phyloP scores from a whole-genome alignment of 2,329 filamentous ascomycete species.

The Diaporthe citri region DNA sequence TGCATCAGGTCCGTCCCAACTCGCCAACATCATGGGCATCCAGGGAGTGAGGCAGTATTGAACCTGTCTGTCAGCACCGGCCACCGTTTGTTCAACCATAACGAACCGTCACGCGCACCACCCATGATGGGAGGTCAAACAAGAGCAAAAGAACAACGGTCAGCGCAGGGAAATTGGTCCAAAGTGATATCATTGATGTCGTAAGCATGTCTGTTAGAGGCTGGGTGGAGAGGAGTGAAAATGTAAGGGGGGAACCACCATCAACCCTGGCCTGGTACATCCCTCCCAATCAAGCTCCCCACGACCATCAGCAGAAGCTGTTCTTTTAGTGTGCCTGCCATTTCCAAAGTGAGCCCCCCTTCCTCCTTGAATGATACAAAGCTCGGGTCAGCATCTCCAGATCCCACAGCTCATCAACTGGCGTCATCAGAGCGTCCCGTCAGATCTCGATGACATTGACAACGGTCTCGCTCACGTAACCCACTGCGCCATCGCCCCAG shows the following conservation, averaged over 20 bases:
- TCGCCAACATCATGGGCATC: neutral
- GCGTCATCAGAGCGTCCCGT: neutral
- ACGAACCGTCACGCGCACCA: neutral
- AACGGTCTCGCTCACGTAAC: slow-evolving; percentile 33
- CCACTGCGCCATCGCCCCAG: slow-evolving; percentile 52
- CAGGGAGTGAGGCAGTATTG: neutral
- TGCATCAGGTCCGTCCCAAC: neutral
- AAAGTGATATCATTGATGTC: slow-evolving; percentile 19
- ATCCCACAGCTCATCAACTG: neutral
- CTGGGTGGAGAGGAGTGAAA: slow-evolving; percentile 18
- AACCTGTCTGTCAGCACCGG: neutral
- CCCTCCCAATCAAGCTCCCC: neutral
- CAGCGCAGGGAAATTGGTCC: neutral
- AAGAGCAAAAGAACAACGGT: neutral
- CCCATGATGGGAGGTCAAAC: neutral
- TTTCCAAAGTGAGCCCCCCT: neutral
- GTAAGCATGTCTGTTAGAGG: slow-evolving; percentile 14
- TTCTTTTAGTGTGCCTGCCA: neutral
- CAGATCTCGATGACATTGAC: slow-evolving; percentile 32
- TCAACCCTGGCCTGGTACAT: neutral
- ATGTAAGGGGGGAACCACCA: neutral
- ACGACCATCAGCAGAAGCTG: neutral
- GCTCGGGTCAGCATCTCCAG: neutral
- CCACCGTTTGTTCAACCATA: neutral
- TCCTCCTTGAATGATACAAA: neutral